phyloP scores from a whole-genome alignment of 2,329 filamentous ascomycete genomes.

The Thielaviopsis populi region DNA sequence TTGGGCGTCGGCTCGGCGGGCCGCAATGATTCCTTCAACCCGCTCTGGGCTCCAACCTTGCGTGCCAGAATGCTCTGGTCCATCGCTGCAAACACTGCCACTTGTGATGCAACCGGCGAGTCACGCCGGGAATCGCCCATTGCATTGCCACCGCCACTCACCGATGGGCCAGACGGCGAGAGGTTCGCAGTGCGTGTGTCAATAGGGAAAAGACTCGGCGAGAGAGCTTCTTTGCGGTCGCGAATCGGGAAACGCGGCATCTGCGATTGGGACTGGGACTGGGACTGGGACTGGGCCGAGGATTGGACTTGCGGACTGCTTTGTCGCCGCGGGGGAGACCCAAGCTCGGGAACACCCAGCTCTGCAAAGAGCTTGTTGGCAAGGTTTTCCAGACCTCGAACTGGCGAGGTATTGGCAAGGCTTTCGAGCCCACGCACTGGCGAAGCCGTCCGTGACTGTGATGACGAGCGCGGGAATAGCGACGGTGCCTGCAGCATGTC shows the following conservation, averaged over 20 bases:
- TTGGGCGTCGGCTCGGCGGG: conserved; percentile 20
- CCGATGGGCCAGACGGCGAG: conserved; percentile 5
- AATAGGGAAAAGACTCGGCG: conserved; percentile 7
- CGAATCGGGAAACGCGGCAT: conserved; percentile 20
- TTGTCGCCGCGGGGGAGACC: conserved; percentile 1
- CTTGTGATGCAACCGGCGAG: conserved; percentile 31
- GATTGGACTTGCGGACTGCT: conserved; percentile 32
- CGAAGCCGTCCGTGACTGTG: conserved; percentile 30
- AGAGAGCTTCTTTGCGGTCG: conserved; percentile 32
- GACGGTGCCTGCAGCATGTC: conserved; percentile 14
- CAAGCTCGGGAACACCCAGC: conserved; percentile 33
- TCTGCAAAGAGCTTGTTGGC: conserved; percentile 49
- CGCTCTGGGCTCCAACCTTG: conserved; percentile 35
- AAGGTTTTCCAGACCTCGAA: conserved; percentile 37
- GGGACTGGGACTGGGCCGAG: neutral
- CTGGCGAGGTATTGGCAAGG: conserved; percentile 1
- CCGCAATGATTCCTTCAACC: conserved; percentile 19
- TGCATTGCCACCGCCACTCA: conserved; percentile 1
- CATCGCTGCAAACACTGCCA: conserved; percentile 46
- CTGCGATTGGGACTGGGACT: neutral
- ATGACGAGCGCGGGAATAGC: conserved; percentile 27
- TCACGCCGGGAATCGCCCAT: conserved; percentile 12
- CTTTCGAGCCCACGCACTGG: conserved; percentile 33
- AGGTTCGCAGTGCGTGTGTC: conserved; percentile 6
- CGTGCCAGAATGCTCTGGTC: conserved; percentile 46